These are phyloP conservation scores for Gnomoniopsis sp. DNA, from an alignment of 2,329 filamentous ascomycete species.

Conservation along the genomic window DNA sequence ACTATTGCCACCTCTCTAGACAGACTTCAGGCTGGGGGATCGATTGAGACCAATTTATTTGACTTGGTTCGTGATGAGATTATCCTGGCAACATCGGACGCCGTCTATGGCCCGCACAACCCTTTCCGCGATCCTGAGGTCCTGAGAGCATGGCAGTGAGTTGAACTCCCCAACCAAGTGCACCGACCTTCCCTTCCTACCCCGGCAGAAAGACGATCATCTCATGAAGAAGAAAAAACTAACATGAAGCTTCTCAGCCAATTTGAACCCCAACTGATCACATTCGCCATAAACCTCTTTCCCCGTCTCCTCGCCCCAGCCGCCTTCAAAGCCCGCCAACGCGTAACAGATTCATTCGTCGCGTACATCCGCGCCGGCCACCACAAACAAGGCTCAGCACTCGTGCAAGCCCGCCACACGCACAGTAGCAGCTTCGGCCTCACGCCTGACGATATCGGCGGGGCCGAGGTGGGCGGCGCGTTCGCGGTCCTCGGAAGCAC, in stretches of 20 bases:
- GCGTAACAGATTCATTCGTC: slow-evolving; percentile 1
- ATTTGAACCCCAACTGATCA: slow-evolving; percentile 10
- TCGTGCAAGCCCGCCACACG: slow-evolving; percentile 13
- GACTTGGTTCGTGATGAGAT: slow-evolving; percentile 5
- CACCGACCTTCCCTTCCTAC: no score
- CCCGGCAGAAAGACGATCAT: no score
- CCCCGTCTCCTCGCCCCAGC: slow-evolving; percentile 1
- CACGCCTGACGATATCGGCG: slow-evolving; percentile 29
- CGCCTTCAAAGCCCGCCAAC: neutral
- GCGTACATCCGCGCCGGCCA: neutral
- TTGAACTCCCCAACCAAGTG: neutral
- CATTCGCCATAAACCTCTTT: slow-evolving; percentile 4
- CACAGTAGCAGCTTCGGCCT: slow-evolving; percentile 27
- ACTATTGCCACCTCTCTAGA: neutral
- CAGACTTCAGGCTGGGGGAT: neutral
- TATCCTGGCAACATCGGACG: slow-evolving; percentile 4
- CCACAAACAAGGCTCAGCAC: slow-evolving; percentile 4
- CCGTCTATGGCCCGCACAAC: slow-evolving; percentile 11
- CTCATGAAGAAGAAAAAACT: neutral
- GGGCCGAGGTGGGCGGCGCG: slow-evolving; percentile 32
- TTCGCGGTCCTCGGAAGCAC: slow-evolving; percentile 36
- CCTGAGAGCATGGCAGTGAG: slow-evolving; percentile 7
- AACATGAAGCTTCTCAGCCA: neutral
- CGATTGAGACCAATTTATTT: neutral
- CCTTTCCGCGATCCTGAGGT: slow-evolving; percentile 5